Evolutionary conservation across 1,284 basidiomycete genomes (phyloP).

Genomic region (Rhodotorula sp.): DNA sequence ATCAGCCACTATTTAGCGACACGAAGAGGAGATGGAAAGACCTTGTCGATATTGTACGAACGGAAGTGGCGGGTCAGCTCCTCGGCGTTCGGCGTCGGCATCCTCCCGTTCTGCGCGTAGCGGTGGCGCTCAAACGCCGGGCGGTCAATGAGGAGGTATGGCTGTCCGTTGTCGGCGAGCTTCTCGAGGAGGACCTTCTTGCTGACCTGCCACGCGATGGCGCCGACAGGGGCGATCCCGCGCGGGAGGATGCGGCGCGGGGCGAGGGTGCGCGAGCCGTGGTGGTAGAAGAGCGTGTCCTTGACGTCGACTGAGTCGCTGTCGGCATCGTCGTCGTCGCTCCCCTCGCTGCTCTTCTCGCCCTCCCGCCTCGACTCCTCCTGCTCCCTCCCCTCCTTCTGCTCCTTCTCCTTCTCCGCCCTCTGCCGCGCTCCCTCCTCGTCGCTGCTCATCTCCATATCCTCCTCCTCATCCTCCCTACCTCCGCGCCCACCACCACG

Average conservation of each 20-base stretch:
- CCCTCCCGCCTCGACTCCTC: no score
- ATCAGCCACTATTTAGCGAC: not conserved
- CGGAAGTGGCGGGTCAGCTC: constrained; percentile 44
- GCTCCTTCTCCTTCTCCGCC: constrained; percentile 2
- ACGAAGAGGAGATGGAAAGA: not conserved
- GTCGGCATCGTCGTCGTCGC: constrained; percentile 8
- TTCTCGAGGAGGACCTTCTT: constrained; percentile 35
- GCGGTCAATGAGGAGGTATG: constrained; percentile 31
- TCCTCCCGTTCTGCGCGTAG: constrained; percentile 23
- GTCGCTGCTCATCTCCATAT: constrained; percentile 36
- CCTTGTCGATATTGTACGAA: constrained; percentile 28
- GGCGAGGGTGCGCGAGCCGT: not conserved
- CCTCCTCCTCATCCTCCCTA: constrained; percentile 23
- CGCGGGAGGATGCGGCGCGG: constrained; percentile 6
- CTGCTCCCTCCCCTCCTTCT: not conserved
- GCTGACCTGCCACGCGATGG: constrained; percentile 40
- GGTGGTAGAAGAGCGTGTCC: constrained; percentile 25
- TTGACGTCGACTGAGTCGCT: constrained; percentile 19
- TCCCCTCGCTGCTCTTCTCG: constrained; percentile 18
- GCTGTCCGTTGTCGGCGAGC: constrained; percentile 25
- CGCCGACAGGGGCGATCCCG: constrained; percentile 26
- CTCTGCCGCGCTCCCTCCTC: constrained; percentile 11
- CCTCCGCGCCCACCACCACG: not conserved
- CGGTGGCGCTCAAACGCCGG: constrained; percentile 30
- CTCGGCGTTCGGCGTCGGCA: constrained; percentile 35